phyloP scores from a whole-genome alignment of 2,329 filamentous ascomycete species.

The Alternaria conjuncta region DNA sequence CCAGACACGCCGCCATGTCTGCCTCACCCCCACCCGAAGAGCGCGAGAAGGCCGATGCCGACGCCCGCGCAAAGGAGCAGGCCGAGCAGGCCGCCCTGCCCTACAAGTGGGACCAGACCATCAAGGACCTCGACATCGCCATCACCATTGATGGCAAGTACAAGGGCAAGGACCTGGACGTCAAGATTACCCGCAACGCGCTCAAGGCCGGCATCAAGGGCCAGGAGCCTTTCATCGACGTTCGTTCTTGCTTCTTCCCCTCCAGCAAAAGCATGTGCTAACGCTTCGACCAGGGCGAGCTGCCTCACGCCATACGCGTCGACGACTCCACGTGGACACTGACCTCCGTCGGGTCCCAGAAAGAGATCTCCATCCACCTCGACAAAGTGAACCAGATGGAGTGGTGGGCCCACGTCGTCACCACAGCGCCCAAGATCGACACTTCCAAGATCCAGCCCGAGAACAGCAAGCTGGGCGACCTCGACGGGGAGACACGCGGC shows the following conservation, averaged over 20 bases:
- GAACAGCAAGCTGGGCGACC: constrained; percentile 86
- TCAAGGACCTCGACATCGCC: constrained; percentile 82
- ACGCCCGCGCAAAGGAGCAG: constrained; percentile 72
- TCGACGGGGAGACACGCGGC: constrained; percentile 90
- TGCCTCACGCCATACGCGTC: constrained; percentile 77
- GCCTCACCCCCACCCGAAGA: constrained; percentile 60
- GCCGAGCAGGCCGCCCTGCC: constrained; percentile 90
- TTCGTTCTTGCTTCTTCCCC: constrained; percentile 50
- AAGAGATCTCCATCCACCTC: constrained; percentile 86
- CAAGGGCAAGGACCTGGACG: constrained; percentile 81
- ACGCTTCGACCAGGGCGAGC: constrained; percentile 68
- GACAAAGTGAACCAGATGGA: constrained; percentile 97
- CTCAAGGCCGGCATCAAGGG: constrained; percentile 87
- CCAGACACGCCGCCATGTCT: constrained; percentile 34
- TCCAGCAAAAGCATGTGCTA: neutral
- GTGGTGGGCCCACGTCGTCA: constrained; percentile 97
- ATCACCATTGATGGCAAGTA: constrained; percentile 80
- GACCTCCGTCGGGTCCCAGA: constrained; percentile 66
- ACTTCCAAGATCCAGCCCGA: constrained; percentile 94
- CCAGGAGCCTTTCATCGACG: constrained; percentile 81
- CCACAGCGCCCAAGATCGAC: constrained; percentile 86
- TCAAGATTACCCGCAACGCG: constrained; percentile 80
- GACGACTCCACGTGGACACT: constrained; percentile 98
- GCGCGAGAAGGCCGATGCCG: constrained; percentile 62
- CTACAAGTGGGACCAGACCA: constrained; percentile 97